phyloP scores from a whole-genome alignment of 192 early-diverging fungal species.

The Geranomyces variabilis region DNA sequence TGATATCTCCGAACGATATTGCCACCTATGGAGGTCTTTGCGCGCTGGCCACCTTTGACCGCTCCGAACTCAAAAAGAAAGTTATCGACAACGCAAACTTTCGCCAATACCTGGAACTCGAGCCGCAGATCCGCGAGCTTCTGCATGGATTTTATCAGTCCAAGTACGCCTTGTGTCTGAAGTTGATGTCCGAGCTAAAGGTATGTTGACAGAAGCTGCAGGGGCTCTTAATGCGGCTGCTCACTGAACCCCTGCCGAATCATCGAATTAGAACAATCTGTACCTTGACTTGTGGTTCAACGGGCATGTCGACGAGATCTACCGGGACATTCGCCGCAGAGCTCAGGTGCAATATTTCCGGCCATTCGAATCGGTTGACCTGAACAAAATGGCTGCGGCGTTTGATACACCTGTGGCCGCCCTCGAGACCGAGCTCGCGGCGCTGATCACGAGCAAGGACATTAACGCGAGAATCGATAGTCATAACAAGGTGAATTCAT shows the following conservation, averaged over 20 bases:
- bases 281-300: slow-evolving; percentile 75
- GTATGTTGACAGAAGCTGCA: slow-evolving; percentile 37
- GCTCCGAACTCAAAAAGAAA: slow-evolving; percentile 68
- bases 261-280: slow-evolving; percentile 45
- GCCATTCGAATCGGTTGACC: slow-evolving; percentile 78
- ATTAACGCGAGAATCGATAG: slow-evolving; percentile 83
- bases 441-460: slow-evolving; percentile 70
- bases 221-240: background rate
- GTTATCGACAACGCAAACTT: slow-evolving; percentile 77
- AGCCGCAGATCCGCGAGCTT: slow-evolving; percentile 75
- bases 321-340: slow-evolving; percentile 71
- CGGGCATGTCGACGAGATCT: slow-evolving; percentile 69
- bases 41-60: slow-evolving; percentile 75
- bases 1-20: slow-evolving; percentile 77
- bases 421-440: slow-evolving; percentile 72
- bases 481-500: slow-evolving; percentile 72
- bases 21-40: slow-evolving; percentile 80
- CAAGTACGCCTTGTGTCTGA: slow-evolving; percentile 71
- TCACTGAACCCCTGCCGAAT: background rate
- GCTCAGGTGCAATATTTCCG: slow-evolving; percentile 81
- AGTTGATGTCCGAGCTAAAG: slow-evolving; percentile 67
- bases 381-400: slow-evolving; percentile 74
- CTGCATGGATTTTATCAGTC: slow-evolving; percentile 75
- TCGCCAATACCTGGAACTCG: slow-evolving; percentile 79
- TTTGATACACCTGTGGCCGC: slow-evolving; percentile 64